Evolutionary conservation across 345 rosid genomes (phyloP).

Genomic region (Lagerstroemia speciosa): DNA sequence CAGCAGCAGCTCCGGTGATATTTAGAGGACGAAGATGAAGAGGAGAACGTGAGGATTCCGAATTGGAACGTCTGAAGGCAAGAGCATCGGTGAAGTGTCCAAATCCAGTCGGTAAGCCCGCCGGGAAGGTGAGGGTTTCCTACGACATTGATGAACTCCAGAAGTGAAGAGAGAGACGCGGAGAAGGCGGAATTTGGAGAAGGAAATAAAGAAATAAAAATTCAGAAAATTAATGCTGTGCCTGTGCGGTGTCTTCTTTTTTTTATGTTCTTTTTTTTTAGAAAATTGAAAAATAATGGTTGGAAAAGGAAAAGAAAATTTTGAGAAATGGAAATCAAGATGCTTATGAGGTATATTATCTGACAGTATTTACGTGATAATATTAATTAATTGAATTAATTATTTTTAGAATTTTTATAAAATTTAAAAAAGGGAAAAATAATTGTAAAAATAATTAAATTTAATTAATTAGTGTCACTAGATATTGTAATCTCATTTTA

Average conservation of each 20-base stretch:
- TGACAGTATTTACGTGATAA: too few relatives aligned
- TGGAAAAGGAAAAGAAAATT: background rate
- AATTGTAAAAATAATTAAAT: too few relatives aligned
- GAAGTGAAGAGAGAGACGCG: background rate
- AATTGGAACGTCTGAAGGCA: background rate
- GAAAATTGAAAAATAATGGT: background rate
- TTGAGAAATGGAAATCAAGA: background rate
- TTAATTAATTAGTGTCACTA: too few relatives aligned
- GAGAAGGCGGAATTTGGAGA: background rate
- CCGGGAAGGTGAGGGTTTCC: constrained; percentile 1
- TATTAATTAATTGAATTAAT: too few relatives aligned
- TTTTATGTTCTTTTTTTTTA: background rate
- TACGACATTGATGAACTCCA: constrained; percentile 2
- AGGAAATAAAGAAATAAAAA: background rate
- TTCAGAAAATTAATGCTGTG: background rate
- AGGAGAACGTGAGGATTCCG: background rate
- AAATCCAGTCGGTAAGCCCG: background rate
- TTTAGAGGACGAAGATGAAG: background rate
- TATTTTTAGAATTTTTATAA: too few relatives aligned
- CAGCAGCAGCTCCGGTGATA: background rate
- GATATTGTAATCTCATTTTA: too few relatives aligned
- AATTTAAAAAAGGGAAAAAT: background rate
- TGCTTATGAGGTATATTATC: too few relatives aligned
- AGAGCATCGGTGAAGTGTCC: background rate
- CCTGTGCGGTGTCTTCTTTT: background rate